Conservation (phyloP, 2,329 filamentous ascomycete genomes). For the Hypoxylon sp. region DNA sequence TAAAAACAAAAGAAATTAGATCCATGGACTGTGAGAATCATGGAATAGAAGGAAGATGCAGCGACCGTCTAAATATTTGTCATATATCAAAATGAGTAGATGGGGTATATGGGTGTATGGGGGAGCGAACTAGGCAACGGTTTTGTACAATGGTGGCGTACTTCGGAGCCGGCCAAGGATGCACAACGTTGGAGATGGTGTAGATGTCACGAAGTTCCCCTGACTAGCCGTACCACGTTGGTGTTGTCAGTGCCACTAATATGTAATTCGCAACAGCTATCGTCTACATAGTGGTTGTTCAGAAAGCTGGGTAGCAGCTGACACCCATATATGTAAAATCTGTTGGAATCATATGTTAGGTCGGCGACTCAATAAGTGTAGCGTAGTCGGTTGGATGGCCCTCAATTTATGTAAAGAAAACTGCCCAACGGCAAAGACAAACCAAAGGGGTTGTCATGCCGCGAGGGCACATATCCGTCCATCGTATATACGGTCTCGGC, state of each 20-base stretch:
- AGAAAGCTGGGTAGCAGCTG: not conserved
- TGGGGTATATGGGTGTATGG: not conserved
- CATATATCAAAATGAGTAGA: constrained; percentile 7
- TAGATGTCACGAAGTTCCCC: not conserved
- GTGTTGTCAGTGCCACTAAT: not conserved
- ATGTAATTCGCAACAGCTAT: not conserved
- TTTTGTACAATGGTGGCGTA: constrained; percentile 7
- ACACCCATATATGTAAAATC: not conserved
- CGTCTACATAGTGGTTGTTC: not conserved
- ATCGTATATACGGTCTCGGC: constrained; percentile 7
- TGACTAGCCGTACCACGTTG: constrained; percentile 3
- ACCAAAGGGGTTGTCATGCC: constrained; percentile 18
- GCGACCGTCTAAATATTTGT: constrained; percentile 19
- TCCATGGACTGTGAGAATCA: constrained; percentile 1
- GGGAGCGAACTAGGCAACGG: constrained; percentile 8
- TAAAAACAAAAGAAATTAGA: constrained; percentile 11
- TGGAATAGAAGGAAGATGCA: constrained; percentile 33
- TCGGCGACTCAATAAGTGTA: constrained; percentile 9
- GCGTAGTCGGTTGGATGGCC: not conserved
- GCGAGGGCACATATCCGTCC: constrained; percentile 7
- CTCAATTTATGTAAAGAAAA: constrained; percentile 13
- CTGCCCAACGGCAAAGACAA: constrained; percentile 1
- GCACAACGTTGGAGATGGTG: constrained; percentile 4
- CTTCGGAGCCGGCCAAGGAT: constrained; percentile 4
- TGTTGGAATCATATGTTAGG: not conserved